These are phyloP conservation scores for Salix brachista DNA, from an alignment of 345 rosid genomes.

Conservation along the genomic window DNA sequence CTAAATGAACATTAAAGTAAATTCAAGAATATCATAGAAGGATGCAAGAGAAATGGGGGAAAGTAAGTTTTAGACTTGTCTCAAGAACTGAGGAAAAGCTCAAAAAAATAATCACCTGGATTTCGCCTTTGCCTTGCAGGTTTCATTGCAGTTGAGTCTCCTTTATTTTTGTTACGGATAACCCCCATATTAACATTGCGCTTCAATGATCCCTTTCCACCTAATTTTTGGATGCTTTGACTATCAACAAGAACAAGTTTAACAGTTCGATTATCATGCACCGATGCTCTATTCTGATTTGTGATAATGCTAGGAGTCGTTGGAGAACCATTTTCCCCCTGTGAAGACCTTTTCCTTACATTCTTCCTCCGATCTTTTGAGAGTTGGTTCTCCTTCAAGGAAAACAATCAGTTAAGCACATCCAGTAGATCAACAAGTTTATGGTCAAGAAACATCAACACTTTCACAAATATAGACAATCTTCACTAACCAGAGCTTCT, in stretches of 20 bases:
- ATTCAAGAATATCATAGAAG: not conserved
- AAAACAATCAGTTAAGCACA: constrained; percentile 27
- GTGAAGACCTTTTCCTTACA: constrained; percentile 62
- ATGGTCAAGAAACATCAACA: constrained; percentile 9
- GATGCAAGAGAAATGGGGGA: not conserved
- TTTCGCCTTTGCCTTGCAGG: constrained; percentile 74
- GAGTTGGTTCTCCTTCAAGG: constrained; percentile 88
- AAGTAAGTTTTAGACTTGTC: not conserved
- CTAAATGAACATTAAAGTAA: not conserved
- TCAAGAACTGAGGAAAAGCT: not conserved
- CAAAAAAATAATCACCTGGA: constrained; percentile 51
- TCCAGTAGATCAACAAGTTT: constrained; percentile 16
- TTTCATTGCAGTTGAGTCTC: constrained; percentile 51
- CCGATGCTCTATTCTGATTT: constrained; percentile 62
- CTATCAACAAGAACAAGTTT: constrained; percentile 69
- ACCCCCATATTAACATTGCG: constrained; percentile 54
- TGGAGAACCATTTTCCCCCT: constrained; percentile 64
- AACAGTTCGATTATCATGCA: constrained; percentile 54
- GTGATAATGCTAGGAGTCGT: constrained; percentile 49
- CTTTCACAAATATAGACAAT: constrained; percentile 11
- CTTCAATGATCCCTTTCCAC: constrained; percentile 64
- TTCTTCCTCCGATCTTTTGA: constrained; percentile 88
- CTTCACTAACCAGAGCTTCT: constrained; percentile 88
- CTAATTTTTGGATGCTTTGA: constrained; percentile 73
- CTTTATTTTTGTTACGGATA: constrained; percentile 53